Conservation (phyloP, 2,329 filamentous ascomycete genomes). For the Xylariaceae sp. region DNA sequence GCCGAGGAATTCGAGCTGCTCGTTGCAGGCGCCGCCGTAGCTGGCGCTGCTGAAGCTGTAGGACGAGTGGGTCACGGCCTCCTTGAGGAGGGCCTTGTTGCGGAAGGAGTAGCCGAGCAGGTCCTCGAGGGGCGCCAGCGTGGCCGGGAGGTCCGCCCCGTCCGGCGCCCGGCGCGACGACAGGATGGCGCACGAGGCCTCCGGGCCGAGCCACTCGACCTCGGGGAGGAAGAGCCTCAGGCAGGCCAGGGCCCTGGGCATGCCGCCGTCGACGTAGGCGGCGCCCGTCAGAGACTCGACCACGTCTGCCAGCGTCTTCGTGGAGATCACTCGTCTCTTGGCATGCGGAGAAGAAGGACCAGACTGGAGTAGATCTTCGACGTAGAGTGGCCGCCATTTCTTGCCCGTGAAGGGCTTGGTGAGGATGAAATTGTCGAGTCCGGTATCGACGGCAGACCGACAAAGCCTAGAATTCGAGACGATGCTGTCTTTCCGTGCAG, state of each 20-base stretch:
- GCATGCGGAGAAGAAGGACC: constrained; percentile 2
- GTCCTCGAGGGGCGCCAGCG: constrained; percentile 46
- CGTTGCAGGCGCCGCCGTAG: constrained; percentile 39
- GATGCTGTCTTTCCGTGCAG: constrained; percentile 56
- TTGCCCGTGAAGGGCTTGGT: constrained; percentile 56
- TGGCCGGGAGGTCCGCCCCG: constrained; percentile 28
- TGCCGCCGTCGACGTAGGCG: constrained; percentile 61
- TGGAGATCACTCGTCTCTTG: constrained; percentile 30
- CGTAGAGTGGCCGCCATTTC: constrained; percentile 66
- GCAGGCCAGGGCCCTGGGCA: constrained; percentile 54
- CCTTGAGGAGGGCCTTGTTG: constrained; percentile 60
- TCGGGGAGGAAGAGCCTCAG: constrained; percentile 60
- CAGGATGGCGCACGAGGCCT: constrained; percentile 33
- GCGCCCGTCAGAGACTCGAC: constrained; percentile 79
- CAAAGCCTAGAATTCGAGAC: constrained; percentile 72
- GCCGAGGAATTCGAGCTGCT: constrained; percentile 81
- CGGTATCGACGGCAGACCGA: constrained; percentile 52
- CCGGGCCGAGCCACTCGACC: constrained; percentile 43
- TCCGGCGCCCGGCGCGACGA: constrained; percentile 31
- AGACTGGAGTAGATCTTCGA: constrained; percentile 31
- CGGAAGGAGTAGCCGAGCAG: constrained; percentile 66
- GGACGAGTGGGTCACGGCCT: constrained; percentile 76
- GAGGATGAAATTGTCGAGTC: constrained; percentile 67
- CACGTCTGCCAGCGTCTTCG: constrained; percentile 80
- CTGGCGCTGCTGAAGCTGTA: constrained; percentile 29